These are phyloP conservation scores for Xanthoconium separans DNA, from an alignment of 1,284 basidiomycete species.

Conservation along the genomic window DNA sequence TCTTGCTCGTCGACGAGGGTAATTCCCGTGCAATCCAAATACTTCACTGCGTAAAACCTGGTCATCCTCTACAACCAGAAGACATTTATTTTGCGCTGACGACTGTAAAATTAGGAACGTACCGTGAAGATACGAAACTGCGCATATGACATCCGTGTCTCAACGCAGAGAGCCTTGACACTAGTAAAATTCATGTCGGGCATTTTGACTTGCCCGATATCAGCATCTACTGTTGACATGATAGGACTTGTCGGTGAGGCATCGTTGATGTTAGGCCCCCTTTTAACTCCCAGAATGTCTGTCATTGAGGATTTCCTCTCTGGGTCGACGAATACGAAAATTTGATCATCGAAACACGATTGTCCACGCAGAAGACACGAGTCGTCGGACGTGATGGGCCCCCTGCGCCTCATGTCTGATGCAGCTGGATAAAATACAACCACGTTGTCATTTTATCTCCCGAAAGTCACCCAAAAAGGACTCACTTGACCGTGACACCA, in stretches of 20 bases:
- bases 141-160: neutral
- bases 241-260: neutral
- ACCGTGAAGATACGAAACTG: neutral
- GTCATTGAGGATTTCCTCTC: conserved; percentile 5
- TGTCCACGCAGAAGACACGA: neutral
- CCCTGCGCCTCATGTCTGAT: conserved; percentile 79
- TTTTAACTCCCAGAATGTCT: conserved; percentile 6
- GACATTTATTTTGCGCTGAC: neutral
- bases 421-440: conserved; percentile 54
- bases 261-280: neutral
- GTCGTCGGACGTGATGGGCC: neutral
- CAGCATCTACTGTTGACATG: neutral
- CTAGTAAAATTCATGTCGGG: neutral
- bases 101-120: neutral
- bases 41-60: neutral
- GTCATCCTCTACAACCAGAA: neutral
- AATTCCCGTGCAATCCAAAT: conserved; percentile 1
- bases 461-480: conserved; percentile 11
- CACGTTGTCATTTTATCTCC: neutral
- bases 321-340: neutral
- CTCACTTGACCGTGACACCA: conserved; percentile 66
- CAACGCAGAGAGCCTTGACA: neutral
- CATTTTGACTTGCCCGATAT: neutral
- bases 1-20: conserved; percentile 15
- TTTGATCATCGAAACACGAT: neutral